A percentile compares a stretch with the other conserved stretches of the same genome.
Conservation (phyloP, 768 basidiomycete species). For the Sutorius australiensis region DNA sequence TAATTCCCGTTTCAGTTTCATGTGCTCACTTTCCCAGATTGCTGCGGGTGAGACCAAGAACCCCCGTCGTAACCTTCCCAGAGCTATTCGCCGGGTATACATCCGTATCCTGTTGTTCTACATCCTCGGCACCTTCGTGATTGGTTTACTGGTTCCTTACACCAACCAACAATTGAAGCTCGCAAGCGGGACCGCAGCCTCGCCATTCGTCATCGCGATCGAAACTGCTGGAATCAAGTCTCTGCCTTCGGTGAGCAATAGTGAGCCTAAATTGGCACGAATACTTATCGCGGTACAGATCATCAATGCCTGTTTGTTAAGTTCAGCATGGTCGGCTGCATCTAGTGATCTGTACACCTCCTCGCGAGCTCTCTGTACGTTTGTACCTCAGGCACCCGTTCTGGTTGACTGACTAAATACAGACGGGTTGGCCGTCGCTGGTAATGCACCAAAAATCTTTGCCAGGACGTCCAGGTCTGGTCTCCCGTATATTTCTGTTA, state of each 20-base stretch:
- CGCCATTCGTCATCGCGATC: conserved; percentile 92
- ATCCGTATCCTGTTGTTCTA: conserved; percentile 82
- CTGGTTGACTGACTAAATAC: background rate
- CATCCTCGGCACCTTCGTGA: conserved; percentile 62
- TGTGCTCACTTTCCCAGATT: conserved; percentile 43
- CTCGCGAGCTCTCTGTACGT: conserved; percentile 79
- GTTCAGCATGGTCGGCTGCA: conserved; percentile 91
- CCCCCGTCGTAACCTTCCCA: conserved; percentile 66
- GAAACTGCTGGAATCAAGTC: conserved; percentile 79
- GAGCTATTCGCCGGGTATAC: conserved; percentile 57
- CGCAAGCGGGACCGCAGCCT: conserved; percentile 54
- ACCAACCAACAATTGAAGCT: conserved; percentile 55
- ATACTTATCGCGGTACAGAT: conserved; percentile 39
- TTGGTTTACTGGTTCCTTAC: conserved; percentile 81
- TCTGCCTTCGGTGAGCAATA: conserved; percentile 61
- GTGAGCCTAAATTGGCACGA: conserved; percentile 13
- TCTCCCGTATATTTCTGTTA: conserved; percentile 70
- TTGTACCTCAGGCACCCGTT: background rate
- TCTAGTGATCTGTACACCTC: conserved; percentile 87
- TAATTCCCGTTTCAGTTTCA: background rate
- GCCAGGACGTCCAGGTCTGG: conserved; percentile 63
- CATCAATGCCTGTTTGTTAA: conserved; percentile 80
- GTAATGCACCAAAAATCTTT: conserved; percentile 84
- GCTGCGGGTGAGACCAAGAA: conserved; percentile 92
- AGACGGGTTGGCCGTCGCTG: conserved; percentile 78